Evolutionary conservation across 176 grass and related monocot genomes (phyloP), one percentile per base, ranked within the genome.

Genomic region (Olyra latifolia): DNA sequence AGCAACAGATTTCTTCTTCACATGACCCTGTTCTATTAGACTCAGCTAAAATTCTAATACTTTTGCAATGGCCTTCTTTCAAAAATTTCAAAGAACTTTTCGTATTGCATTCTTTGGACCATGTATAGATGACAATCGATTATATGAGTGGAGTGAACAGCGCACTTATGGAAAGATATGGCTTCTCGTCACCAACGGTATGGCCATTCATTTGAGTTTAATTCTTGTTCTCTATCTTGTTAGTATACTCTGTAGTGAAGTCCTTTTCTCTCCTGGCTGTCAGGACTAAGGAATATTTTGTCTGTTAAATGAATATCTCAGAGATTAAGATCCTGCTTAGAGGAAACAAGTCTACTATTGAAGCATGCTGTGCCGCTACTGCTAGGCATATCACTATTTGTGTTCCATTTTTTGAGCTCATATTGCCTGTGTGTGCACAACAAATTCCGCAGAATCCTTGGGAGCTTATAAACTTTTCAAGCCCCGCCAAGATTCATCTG

Each of bases 161-260:
- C 53, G 39, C 88, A 9, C 87, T 94, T 69, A 94, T 98, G 92
- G 83, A 93, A 90, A 92, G 86, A 91, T 98, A 98, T 77, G 95
- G 95, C 7, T 94, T 98, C 87, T 98, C 95, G 56, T 98, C 92
- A 80, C 77, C 95, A 77, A 80, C 75, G 83, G 95, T 98, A 98
- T 83, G 65, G 16, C 50, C n/a, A 65, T 86, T 15, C 53, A 30
- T 67, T 77, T 80, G 39, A 86, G 32, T 81, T 30, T 58, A 64
- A 62, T 32, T 71, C 38, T n/a, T 22, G 22, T 27, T 82, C 25
- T 2, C 41, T 87, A 58, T 20, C 69, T 81, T 69, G 30, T 62
- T 48, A 53, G 30, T 19, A 61, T 25, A 35, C 62, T 47, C 3
- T 52, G 42, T 35, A 43, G 11, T 49, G 50, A 17, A 57, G 27